phyloP scores from a whole-genome alignment of 805 yeast genomes.

The Yamadazyma kitorensis region DNA sequence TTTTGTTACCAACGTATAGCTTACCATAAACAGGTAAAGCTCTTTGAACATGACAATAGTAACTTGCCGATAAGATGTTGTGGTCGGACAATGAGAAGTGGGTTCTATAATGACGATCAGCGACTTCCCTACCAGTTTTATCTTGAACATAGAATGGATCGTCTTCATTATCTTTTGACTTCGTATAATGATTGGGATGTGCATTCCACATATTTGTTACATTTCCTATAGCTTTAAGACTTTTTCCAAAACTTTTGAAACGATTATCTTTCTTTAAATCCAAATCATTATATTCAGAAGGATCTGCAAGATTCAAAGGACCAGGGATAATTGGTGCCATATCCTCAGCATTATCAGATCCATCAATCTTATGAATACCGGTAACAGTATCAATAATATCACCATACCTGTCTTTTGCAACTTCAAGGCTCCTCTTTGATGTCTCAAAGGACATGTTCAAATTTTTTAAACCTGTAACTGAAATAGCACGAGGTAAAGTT shows the following conservation, averaged over 20 bases:
- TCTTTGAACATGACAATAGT: slow-evolving; percentile 65
- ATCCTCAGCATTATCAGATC: neutral
- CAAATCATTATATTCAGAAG: slow-evolving; percentile 19
- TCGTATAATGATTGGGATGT: slow-evolving; percentile 59
- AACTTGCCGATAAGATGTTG: slow-evolving; percentile 60
- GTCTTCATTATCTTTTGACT: slow-evolving; percentile 28
- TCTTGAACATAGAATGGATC: slow-evolving; percentile 51
- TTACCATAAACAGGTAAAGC: slow-evolving; percentile 83
- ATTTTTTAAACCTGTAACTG: slow-evolving; percentile 29
- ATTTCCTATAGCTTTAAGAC: slow-evolving; percentile 29
- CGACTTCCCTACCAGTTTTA: slow-evolving; percentile 39
- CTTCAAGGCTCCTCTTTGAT: slow-evolving; percentile 18
- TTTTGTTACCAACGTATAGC: slow-evolving; percentile 64
- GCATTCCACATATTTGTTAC: slow-evolving; percentile 51
- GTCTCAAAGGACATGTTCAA: slow-evolving; percentile 35
- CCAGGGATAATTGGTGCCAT: slow-evolving; percentile 13
- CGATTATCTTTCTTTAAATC: slow-evolving; percentile 13
- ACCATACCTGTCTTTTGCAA: slow-evolving; percentile 24
- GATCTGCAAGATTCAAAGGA: slow-evolving; percentile 26
- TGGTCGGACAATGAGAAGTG: slow-evolving; percentile 62
- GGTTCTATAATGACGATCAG: slow-evolving; percentile 57
- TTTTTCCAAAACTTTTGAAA: slow-evolving; percentile 20
- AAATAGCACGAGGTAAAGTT: slow-evolving; percentile 31
- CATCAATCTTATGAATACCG: neutral
- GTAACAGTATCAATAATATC: no score